Evolutionary conservation across 495 filamentous ascomycete genomes (phyloP), one percentile per base, ranked within the genome.

Genomic region (Neurospora tetraspora): DNA sequence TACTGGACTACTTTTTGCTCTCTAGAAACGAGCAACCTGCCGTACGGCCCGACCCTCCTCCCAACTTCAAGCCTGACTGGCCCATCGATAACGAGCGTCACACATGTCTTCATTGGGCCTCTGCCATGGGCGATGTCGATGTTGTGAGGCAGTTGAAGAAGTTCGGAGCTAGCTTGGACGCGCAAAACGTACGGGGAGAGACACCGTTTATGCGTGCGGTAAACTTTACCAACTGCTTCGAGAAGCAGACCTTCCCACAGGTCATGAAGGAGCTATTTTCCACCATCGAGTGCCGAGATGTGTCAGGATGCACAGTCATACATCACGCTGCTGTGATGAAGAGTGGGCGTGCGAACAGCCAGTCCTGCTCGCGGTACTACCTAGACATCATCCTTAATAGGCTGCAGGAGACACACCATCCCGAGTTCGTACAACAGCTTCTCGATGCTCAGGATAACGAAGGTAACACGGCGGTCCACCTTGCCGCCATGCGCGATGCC

Each of bases 61-160:
- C 87, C 18, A 89, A 93, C 76, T 96, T 96, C 78, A 89, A 97
- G 73, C 89, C 96, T 16, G 90, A 98, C 82, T 91, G 93, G 78
- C 83, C 89, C 37, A 97, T 99, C 76, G 96, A 99, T 77, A 90
- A 92, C 23, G 93, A 95, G 69, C 88, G 89, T 5, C 94, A 98
- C 76, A 95, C 92, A 3, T 94, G 94, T 4, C 86, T 99, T 72
- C 96, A 99, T 78, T 99, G 96, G 96, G 96, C 94, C 20, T 92
- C 93, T 72, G 92, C 96, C n/a, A 98, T 99, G 96, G 96, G 95
- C 47, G 96, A 99, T 77, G 83, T 98, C 20, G 91, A 93, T 37
- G 92, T 98, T 39, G 93, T 98, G 71, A 92, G 90, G 78, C 89
- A 95, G 76, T 83, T 99, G 5, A 89, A 95, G 72, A 86, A 87